phyloP scores from a whole-genome alignment of 2,329 filamentous ascomycete species.

The Chaetomium sp. region DNA sequence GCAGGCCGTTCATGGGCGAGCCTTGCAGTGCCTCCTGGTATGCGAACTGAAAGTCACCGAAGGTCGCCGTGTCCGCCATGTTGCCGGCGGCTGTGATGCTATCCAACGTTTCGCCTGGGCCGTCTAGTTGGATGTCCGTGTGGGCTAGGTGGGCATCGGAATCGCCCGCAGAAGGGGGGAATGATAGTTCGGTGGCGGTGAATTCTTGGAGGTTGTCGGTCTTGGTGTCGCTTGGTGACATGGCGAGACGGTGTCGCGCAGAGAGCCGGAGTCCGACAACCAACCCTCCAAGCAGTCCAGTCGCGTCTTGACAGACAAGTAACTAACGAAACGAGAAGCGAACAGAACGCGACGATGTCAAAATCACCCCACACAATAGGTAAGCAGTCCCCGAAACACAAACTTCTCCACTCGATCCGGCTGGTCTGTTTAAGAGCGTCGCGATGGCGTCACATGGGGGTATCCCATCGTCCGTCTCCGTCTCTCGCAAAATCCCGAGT shows the following conservation, averaged over 20 bases:
- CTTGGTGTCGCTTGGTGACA: slow-evolving; percentile 34
- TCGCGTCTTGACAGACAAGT: background rate
- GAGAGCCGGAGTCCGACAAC: background rate
- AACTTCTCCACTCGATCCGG: no score
- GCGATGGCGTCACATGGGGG: no score
- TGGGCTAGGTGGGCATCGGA: slow-evolving; percentile 27
- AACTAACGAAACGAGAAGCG: background rate
- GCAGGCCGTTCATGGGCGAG: slow-evolving; percentile 36
- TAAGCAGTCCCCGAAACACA: no score
- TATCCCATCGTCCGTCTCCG: no score
- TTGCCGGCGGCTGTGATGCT: slow-evolving; percentile 28
- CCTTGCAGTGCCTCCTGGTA: slow-evolving; percentile 41
- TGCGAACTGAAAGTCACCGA: slow-evolving; percentile 48
- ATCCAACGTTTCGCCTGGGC: slow-evolving; percentile 29
- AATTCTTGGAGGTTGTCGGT: slow-evolving; percentile 29
- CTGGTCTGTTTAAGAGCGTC: no score
- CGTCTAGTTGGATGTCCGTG: slow-evolving; percentile 33
- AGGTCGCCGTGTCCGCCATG: slow-evolving; percentile 43
- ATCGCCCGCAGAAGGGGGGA: slow-evolving; percentile 29
- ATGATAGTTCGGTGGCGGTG: slow-evolving; percentile 30
- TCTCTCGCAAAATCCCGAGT: no score
- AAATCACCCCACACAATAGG: no score
- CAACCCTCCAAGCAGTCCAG: background rate
- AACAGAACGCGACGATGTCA: no score
- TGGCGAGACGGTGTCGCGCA: slow-evolving; percentile 26